Conservation (phyloP, 2,329 filamentous ascomycete genomes). For the Aspergillus pseudonomiae region DNA sequence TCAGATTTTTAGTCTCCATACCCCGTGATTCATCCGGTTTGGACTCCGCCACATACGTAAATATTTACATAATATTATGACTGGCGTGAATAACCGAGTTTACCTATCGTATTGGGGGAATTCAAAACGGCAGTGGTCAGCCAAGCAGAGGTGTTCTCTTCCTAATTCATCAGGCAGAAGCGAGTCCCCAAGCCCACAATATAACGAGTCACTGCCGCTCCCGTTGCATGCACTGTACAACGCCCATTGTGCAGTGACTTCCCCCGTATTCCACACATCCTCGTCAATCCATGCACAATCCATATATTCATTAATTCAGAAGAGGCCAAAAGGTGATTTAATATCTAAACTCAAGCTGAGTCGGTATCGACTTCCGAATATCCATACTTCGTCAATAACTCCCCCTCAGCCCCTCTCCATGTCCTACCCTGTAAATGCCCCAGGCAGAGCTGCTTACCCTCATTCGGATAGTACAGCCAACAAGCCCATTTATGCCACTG, state of each 20-base stretch:
- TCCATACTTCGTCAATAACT: not conserved
- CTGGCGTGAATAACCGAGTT: not conserved
- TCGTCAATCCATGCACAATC: not conserved
- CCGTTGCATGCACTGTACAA: not conserved
- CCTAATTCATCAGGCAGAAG: not conserved
- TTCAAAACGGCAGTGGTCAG: too few species aligned
- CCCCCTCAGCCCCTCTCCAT: constrained; percentile 6
- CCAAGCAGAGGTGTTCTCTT: not conserved
- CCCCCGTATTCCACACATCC: not conserved
- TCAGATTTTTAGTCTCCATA: not conserved
- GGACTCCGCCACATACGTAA: not conserved
- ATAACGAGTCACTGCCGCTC: not conserved
- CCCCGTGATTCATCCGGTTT: not conserved
- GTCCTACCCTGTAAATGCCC: constrained; percentile 14
- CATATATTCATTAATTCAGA: not conserved
- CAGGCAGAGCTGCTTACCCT: constrained; percentile 7
- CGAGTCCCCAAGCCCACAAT: not conserved
- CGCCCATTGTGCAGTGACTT: not conserved
- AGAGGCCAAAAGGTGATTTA: not conserved
- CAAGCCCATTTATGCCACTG: constrained; percentile 11
- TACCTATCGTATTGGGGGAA: not conserved
- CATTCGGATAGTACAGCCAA: constrained; percentile 15
- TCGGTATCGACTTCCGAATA: not conserved
- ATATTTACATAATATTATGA: not conserved
- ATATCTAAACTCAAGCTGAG: not conserved